A percentile compares a stretch with the other conserved stretches of the same genome.
Evolutionary conservation across 495 filamentous ascomycete genomes (phyloP).

Genomic region (Neohortaea acidophila): DNA sequence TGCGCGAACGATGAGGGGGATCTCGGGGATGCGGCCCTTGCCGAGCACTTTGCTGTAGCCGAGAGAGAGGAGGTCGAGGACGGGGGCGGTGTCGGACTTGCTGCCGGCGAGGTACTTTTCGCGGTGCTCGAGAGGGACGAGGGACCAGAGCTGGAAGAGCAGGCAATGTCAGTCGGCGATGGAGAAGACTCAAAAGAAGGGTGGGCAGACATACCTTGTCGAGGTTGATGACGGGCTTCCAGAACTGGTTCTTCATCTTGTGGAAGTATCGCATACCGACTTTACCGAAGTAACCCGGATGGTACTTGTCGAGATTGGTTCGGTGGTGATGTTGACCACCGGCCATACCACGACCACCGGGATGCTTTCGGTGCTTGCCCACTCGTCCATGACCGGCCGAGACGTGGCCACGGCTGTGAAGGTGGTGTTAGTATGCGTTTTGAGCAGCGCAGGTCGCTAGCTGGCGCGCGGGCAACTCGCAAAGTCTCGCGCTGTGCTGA

Average conservation of each 20-base stretch:
- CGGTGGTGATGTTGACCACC: slow-evolving; percentile 79
- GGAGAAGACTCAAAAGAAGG: too few relatives aligned
- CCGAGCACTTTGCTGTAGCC: slow-evolving; percentile 89
- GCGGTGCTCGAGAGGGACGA: slow-evolving; percentile 66
- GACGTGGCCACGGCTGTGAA: slow-evolving; percentile 72
- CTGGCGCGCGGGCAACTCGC: too few relatives aligned
- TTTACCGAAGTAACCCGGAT: slow-evolving; percentile 95
- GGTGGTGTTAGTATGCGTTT: slow-evolving; percentile 13
- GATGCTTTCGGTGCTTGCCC: slow-evolving; percentile 86
- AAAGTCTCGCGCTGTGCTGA: too few relatives aligned
- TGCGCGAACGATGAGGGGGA: slow-evolving; percentile 77
- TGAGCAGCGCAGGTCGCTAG: too few relatives aligned
- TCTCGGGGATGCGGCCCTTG: slow-evolving; percentile 75
- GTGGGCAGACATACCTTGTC: slow-evolving; percentile 50
- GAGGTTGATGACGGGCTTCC: slow-evolving; percentile 83
- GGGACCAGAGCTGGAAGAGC: slow-evolving; percentile 55
- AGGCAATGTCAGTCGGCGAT: neutral
- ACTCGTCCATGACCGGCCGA: slow-evolving; percentile 85
- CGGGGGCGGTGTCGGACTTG: slow-evolving; percentile 67
- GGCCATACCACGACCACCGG: slow-evolving; percentile 89
- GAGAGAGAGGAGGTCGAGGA: slow-evolving; percentile 80
- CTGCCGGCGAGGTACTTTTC: slow-evolving; percentile 58
- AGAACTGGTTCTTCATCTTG: slow-evolving; percentile 75
- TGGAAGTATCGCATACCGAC: slow-evolving; percentile 96
- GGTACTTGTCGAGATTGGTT: slow-evolving; percentile 90